phyloP scores from a whole-genome alignment of 2,329 filamentous ascomycete species.

The Fusarium sororula region DNA sequence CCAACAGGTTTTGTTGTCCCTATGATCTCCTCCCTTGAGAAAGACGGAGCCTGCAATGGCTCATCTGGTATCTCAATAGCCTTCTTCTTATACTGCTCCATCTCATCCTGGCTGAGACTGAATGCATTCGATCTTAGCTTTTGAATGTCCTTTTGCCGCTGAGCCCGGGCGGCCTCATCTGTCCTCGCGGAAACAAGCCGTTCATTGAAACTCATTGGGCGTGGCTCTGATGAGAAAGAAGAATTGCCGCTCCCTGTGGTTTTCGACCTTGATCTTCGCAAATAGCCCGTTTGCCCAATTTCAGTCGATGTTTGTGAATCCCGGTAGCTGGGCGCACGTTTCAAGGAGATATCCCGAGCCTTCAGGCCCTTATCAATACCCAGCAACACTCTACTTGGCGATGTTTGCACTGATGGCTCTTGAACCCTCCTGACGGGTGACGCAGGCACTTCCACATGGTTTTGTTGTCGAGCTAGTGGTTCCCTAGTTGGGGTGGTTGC shows the following conservation, averaged over 20 bases:
- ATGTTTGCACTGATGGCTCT: constrained; percentile 66
- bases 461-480: constrained; percentile 42
- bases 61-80: constrained; percentile 64
- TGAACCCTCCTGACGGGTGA: constrained; percentile 72
- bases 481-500: constrained; percentile 44
- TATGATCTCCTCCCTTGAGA: constrained; percentile 71
- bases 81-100: constrained; percentile 67
- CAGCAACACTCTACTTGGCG: constrained; percentile 80
- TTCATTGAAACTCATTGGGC: constrained; percentile 79
- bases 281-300: constrained; percentile 47
- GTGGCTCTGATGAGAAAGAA: constrained; percentile 43
- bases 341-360: constrained; percentile 84
- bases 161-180: constrained; percentile 61
- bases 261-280: constrained; percentile 56
- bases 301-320: constrained; percentile 31
- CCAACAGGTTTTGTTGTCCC: constrained; percentile 43
- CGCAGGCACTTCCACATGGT: constrained; percentile 75
- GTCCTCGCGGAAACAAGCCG: constrained; percentile 76
- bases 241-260: constrained; percentile 47
- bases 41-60: constrained; percentile 59
- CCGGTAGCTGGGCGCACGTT: constrained; percentile 68
- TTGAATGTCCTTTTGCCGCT: constrained; percentile 62
- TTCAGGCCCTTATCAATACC: constrained; percentile 90
- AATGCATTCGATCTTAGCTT: constrained; percentile 66
- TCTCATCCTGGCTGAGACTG: constrained; percentile 64